Evolutionary conservation across 176 grass and related monocot species (phyloP).

Genomic region (Microstegium vimineum): DNA sequence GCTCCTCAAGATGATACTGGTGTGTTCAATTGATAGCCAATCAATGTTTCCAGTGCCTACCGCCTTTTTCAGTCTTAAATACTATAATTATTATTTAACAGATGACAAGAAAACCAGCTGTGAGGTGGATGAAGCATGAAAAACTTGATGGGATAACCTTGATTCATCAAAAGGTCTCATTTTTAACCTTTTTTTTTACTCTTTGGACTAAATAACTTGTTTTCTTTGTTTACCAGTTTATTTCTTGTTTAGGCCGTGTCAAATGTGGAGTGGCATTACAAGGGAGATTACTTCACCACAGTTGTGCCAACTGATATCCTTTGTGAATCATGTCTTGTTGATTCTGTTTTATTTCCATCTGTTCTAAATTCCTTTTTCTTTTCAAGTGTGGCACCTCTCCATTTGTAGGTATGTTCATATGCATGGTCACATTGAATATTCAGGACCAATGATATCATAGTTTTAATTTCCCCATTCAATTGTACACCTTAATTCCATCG

Average conservation of each 20-base stretch:
- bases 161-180: slow-evolving; percentile 73
- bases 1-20: slow-evolving; percentile 52
- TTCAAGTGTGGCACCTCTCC: background rate
- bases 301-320: slow-evolving; percentile 99
- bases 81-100: slow-evolving; percentile 32
- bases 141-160: slow-evolving; percentile 71
- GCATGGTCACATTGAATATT: background rate
- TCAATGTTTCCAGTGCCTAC: slow-evolving; percentile 1
- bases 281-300: slow-evolving; percentile 97
- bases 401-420: slow-evolving; percentile 1
- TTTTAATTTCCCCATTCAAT: background rate
- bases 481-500: slow-evolving; percentile 56
- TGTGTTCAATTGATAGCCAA: slow-evolving; percentile 23
- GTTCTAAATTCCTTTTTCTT: background rate
- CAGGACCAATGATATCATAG: background rate
- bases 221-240: slow-evolving; percentile 22
- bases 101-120: slow-evolving; percentile 71
- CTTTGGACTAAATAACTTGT: background rate
- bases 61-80: slow-evolving; percentile 18
- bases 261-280: slow-evolving; percentile 91
- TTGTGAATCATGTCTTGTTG: background rate
- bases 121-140: slow-evolving; percentile 81
- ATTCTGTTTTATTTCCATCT: slow-evolving; percentile 5
- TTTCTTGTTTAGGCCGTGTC: slow-evolving; percentile 70
- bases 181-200: background rate